Conservation (phyloP, 2,329 filamentous ascomycete genomes). For the Purpureocillium lavendulum region DNA sequence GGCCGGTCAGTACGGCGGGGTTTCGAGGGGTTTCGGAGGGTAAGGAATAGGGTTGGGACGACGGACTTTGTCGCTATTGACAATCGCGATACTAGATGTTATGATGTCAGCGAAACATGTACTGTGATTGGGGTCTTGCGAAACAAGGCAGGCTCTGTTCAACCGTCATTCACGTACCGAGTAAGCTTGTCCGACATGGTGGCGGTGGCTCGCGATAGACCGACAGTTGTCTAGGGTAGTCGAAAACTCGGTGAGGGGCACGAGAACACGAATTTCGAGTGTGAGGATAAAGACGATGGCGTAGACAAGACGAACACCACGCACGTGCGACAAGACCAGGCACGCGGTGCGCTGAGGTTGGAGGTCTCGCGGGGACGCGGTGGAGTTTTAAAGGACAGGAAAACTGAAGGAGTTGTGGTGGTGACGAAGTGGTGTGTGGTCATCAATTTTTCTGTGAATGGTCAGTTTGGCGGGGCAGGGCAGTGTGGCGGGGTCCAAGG, state of each 20-base stretch:
- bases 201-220: slow-evolving; percentile 16
- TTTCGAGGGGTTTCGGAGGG: slow-evolving; percentile 9
- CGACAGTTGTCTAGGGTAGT: slow-evolving; percentile 4
- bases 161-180: slow-evolving; percentile 54
- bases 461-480: slow-evolving; percentile 24
- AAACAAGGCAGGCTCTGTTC: not conserved
- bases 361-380: not conserved
- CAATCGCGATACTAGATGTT: slow-evolving; percentile 79
- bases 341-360: slow-evolving; percentile 7
- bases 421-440: slow-evolving; percentile 19
- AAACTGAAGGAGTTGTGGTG: slow-evolving; percentile 10
- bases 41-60: slow-evolving; percentile 14
- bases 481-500: slow-evolving; percentile 1
- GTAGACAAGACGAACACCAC: slow-evolving; percentile 1
- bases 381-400: slow-evolving; percentile 2
- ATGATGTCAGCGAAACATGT: slow-evolving; percentile 15
- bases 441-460: slow-evolving; percentile 35
- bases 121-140: not conserved
- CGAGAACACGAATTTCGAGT: not conserved
- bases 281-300: not conserved
- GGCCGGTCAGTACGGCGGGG: slow-evolving; percentile 19
- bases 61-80: slow-evolving; percentile 90
- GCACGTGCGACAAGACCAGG: slow-evolving; percentile 8
- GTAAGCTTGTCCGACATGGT: slow-evolving; percentile 91
- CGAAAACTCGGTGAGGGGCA: slow-evolving; percentile 1